A percentile compares a stretch with the other conserved stretches of the same genome.
Evolutionary conservation across 2,329 filamentous ascomycete genomes (phyloP).

Genomic region (Paraphaeosphaeria sporulosa): DNA sequence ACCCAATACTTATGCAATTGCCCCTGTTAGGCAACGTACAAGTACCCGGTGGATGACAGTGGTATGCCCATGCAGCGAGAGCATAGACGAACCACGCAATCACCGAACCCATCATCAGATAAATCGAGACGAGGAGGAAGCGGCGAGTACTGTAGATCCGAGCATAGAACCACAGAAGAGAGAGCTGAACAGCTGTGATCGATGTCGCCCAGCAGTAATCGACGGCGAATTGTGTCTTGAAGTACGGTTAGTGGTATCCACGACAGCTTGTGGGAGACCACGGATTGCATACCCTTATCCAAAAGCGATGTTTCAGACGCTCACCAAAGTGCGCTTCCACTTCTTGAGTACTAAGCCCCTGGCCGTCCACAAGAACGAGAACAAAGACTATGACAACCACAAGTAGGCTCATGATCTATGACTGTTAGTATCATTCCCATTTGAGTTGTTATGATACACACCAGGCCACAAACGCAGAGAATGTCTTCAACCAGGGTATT

Average conservation of each 20-base stretch:
- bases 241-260: constrained; percentile 9
- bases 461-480: constrained; percentile 26
- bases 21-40: constrained; percentile 26
- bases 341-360: constrained; percentile 22
- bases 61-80: constrained; percentile 25
- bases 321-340: constrained; percentile 22
- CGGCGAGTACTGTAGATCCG: constrained; percentile 25
- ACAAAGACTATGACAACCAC: constrained; percentile 27
- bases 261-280: not conserved
- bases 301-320: constrained; percentile 17
- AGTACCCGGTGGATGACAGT: constrained; percentile 28
- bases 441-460: constrained; percentile 12
- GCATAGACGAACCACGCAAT: constrained; percentile 26
- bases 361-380: constrained; percentile 27
- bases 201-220: constrained; percentile 32
- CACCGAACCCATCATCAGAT: constrained; percentile 21
- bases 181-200: constrained; percentile 28
- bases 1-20: constrained; percentile 28
- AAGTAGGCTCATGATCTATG: constrained; percentile 26
- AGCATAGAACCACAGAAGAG: constrained; percentile 27
- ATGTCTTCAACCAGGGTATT: constrained; percentile 27
- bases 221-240: constrained; percentile 29
- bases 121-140: constrained; percentile 17
- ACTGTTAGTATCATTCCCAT: constrained; percentile 7
- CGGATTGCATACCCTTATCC: constrained; percentile 19